These are phyloP conservation scores for Globisporangium canariense DNA, from an alignment of 352 stramenopile species.

Conservation along the genomic window DNA sequence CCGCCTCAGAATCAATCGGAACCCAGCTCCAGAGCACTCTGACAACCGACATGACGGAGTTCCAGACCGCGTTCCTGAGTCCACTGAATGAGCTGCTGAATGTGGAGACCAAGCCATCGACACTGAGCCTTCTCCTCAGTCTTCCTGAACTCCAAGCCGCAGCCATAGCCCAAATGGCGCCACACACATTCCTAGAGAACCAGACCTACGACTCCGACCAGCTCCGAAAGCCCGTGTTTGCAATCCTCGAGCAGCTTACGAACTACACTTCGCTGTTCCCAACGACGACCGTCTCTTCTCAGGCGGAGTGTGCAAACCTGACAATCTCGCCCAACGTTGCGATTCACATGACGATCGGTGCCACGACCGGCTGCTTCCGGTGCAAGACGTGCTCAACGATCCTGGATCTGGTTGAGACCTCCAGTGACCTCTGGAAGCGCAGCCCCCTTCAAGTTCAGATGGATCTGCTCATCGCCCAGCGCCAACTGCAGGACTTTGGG, in stretches of 20 bases:
- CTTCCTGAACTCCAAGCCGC: slow-evolving; percentile 30
- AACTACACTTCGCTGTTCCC: slow-evolving; percentile 48
- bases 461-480: slow-evolving; percentile 43
- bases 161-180: slow-evolving; percentile 20
- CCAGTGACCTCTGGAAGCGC: slow-evolving; percentile 36
- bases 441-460: slow-evolving; percentile 52
- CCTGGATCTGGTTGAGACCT: slow-evolving; percentile 24
- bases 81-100: slow-evolving; percentile 33
- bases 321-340: slow-evolving; percentile 44
- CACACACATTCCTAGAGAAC: slow-evolving; percentile 45
- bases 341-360: slow-evolving; percentile 55
- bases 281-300: slow-evolving; percentile 27
- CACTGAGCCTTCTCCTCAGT: slow-evolving; percentile 18
- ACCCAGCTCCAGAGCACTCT: slow-evolving; percentile 27
- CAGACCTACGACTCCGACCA: slow-evolving; percentile 33
- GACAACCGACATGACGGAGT: slow-evolving; percentile 26
- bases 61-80: slow-evolving; percentile 32
- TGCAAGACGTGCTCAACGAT: slow-evolving; percentile 56
- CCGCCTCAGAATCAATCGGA: slow-evolving; percentile 19
- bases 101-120: neutral
- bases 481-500: slow-evolving; percentile 40
- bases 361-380: slow-evolving; percentile 51
- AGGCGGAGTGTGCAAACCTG: slow-evolving; percentile 36
- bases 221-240: slow-evolving; percentile 39
- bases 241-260: slow-evolving; percentile 30